Evolutionary conservation across 2,329 filamentous ascomycete species (phyloP), one percentile per base, ranked within the genome.

Genomic region (Anthostomella pinea): DNA sequence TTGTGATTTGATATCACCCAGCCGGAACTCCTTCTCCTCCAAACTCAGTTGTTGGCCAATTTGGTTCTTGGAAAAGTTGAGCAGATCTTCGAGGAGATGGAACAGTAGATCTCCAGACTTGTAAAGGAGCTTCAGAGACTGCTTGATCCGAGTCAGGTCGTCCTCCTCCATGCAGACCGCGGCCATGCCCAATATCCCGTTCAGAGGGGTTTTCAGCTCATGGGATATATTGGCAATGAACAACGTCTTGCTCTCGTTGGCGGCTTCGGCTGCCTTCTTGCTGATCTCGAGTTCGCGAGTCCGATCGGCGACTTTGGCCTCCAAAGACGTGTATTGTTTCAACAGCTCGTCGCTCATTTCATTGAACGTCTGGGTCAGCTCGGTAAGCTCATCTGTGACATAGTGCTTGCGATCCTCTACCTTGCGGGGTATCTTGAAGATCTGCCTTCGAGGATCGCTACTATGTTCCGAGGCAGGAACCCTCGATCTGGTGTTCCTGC

Each of bases 51-150:
- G 81, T 51, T 94, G 86, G 3, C 88, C 89, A 33, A 95, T 89
- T 61, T 95, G 88, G 54, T 96, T 95, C 64, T 95, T 95, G 57
- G 87, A 93, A 64, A 96, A 96, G 22, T 87, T 95, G 24, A 96
- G 67, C 4, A 96, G 71, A 66, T 96, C 90, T 25, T 93, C 93
- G 6, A 96, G 70, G 2, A 96, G 74, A 55, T 95, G 89, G 3
- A 95, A 69, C 6, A 96, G 66, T 5, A 95, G 64, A 58, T 96
- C 90, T 15, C 79, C 87, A 15, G 86, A 91, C 62, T 90, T 93
- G 64, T 95, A 95, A 14, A 96, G 81, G 13, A 89, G 88, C 52
- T 87, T 85, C 5, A 96, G 70, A 1, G 86, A 93, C 49, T 89
- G 79, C 60, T 90, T 89, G 46, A 95, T 81, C 48, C 83, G 79